Conservation (phyloP, 164 flowering plant genomes). For the Kingdonia uniflora region DNA sequence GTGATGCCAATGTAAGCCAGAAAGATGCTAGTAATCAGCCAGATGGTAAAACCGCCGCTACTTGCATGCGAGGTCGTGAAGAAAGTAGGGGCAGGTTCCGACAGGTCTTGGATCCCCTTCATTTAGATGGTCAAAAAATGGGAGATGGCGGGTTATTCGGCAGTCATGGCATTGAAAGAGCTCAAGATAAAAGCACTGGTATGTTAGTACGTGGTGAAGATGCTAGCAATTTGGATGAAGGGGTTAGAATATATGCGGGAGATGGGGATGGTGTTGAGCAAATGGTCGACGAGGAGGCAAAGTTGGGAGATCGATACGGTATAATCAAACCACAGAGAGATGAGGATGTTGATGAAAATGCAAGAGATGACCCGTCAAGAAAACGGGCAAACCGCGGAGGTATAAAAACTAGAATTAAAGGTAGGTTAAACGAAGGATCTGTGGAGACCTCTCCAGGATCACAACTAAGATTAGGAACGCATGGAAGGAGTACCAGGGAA, state of each 20-base stretch:
- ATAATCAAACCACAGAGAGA: conserved; percentile 22
- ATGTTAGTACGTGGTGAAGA: conserved; percentile 30
- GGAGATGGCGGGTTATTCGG: conserved; percentile 33
- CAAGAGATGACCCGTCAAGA: conserved; percentile 57
- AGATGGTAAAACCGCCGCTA: conserved; percentile 41
- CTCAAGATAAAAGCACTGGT: conserved; percentile 31
- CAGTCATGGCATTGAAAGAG: conserved; percentile 35
- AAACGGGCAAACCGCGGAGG: conserved; percentile 42
- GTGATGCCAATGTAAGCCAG: conserved; percentile 52
- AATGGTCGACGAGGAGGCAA: conserved; percentile 41
- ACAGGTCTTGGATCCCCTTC: conserved; percentile 38
- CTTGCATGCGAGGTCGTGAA: conserved; percentile 45
- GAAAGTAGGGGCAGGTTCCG: conserved; percentile 57
- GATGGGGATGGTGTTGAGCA: conserved; percentile 25
- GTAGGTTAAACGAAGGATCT: conserved; percentile 41
- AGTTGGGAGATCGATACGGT: conserved; percentile 22
- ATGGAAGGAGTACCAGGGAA: conserved; percentile 38
- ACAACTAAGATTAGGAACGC: conserved; percentile 39
- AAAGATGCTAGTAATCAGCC: conserved; percentile 36
- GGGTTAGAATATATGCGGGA: conserved; percentile 25
- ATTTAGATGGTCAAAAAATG: conserved; percentile 32
- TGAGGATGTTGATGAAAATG: conserved; percentile 51
- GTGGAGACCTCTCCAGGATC: conserved; percentile 54
- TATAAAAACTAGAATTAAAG: conserved; percentile 49
- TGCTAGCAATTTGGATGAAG: conserved; percentile 28